Conservation (phyloP, 441 rosid genomes). For the Metrosideros polymorpha region DNA sequence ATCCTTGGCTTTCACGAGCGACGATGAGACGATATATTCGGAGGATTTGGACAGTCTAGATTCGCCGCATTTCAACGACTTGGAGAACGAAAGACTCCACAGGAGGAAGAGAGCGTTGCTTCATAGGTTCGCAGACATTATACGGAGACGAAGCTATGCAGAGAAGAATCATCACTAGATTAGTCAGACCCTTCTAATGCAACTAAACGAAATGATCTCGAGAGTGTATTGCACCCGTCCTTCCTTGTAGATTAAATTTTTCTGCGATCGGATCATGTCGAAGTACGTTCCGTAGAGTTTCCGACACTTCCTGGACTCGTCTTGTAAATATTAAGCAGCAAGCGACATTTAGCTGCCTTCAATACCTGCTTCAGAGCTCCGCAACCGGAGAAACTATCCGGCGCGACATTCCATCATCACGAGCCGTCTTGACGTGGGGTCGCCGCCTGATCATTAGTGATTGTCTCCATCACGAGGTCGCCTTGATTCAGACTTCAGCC, state of each 20-base stretch:
- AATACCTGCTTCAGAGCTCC: neutral
- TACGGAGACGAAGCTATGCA: conserved; percentile 36
- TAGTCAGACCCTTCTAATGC: neutral
- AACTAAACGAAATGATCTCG: neutral
- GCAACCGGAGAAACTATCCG: neutral
- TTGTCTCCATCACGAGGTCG: neutral
- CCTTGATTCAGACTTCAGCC: neutral
- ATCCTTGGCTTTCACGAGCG: conserved; percentile 27
- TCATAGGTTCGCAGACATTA: conserved; percentile 62
- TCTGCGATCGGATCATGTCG: neutral
- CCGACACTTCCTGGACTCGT: neutral
- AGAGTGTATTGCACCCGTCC: neutral
- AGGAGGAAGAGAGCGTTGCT: conserved; percentile 69
- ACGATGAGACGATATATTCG: conserved; percentile 20
- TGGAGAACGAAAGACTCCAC: conserved; percentile 37
- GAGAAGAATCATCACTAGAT: conserved; percentile 29
- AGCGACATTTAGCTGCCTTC: neutral
- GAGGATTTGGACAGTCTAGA: conserved; percentile 48
- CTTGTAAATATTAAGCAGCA: neutral
- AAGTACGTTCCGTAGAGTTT: neutral
- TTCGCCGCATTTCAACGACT: conserved; percentile 28
- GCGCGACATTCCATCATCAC: neutral
- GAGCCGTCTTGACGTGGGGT: neutral
- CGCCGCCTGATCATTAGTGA: neutral
- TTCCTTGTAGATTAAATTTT: neutral